Evolutionary conservation across 495 filamentous ascomycete species (phyloP), one percentile per base, ranked within the genome.

Genomic region (Hypoxylon lenormandii): DNA sequence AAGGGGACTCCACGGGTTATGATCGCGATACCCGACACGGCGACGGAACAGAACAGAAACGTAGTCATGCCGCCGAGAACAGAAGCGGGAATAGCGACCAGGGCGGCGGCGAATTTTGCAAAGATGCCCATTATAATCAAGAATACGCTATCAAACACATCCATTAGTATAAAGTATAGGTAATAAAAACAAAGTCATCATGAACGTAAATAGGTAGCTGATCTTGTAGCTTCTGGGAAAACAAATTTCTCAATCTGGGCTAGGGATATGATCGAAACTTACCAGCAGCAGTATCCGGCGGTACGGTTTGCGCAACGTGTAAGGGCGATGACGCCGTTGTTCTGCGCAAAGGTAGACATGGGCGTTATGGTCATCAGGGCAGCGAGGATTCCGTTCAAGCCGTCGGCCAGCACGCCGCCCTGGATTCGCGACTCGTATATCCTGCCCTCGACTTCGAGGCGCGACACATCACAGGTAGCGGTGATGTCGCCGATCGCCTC

Each of bases 31-130:
- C 94, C 94, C 1, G 91, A 95, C 13, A 96, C 87, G 15, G 91
- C 90, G 22, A 97, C 94, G 7, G 91, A 84, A 63, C 84, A 85
- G 81, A 97, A 97, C 13, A 97, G 83, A 79, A 97, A 97, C 1
- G 92, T 94, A 0, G 94, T 97, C 92, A 97, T 96, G 28, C 94
- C 94, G 52, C 93, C 93, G 4, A 97, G 82, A 0, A 96, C 92
- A 1, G 94, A 69, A 23, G 84, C 79, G 0, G 94, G 94, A 67
- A 97, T 97, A 40, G 92, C 81, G 8, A 94, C 90, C 0, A 97
- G 85, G 0, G 91, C 85, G 1, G 94, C 93, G n/a, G 93, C 92
- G 76, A 97, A 96, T 68, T 97, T 97, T 59, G 92, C 88, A 78
- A 97, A 96, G 66, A 97, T 82, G 42, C 93, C 93, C 90, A 94